Conservation (phyloP, 1,139 yeast species). For the Yamadazyma atlantica region DNA sequence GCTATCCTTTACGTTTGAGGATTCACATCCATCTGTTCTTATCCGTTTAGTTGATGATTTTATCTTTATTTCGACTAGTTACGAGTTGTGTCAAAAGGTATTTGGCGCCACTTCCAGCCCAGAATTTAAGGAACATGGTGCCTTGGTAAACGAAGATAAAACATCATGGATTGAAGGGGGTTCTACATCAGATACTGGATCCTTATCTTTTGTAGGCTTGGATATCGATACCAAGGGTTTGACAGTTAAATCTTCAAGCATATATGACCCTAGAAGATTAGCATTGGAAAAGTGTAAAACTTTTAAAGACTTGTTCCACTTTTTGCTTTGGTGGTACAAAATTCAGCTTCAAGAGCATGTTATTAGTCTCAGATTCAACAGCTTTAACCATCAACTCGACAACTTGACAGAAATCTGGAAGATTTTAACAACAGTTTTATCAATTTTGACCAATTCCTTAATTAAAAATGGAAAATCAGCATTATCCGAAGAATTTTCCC, state of each 20-base stretch:
- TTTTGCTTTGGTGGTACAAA: slow-evolving; percentile 18
- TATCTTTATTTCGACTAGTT: slow-evolving; percentile 54
- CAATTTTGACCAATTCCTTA: slow-evolving; percentile 1
- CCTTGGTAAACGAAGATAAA: slow-evolving; percentile 57
- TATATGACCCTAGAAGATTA: slow-evolving; percentile 11
- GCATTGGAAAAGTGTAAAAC: slow-evolving; percentile 17
- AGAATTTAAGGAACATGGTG: slow-evolving; percentile 54
- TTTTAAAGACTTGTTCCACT: slow-evolving; percentile 14
- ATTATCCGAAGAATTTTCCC: slow-evolving; percentile 4
- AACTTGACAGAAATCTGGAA: slow-evolving; percentile 15
- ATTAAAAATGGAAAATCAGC: background rate
- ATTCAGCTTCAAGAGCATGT: slow-evolving; percentile 15
- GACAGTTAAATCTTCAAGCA: slow-evolving; percentile 9
- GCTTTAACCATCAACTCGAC: slow-evolving; percentile 8
- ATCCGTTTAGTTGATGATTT: slow-evolving; percentile 87
- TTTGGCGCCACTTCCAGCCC: slow-evolving; percentile 20
- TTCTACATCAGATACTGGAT: background rate
- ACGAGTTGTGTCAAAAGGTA: slow-evolving; percentile 20
- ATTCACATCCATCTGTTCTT: slow-evolving; percentile 34
- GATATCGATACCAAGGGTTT: slow-evolving; percentile 22
- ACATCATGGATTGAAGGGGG: slow-evolving; percentile 28
- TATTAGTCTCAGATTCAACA: slow-evolving; percentile 11
- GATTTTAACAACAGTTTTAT: slow-evolving; percentile 11
- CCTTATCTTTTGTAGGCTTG: slow-evolving; percentile 34
- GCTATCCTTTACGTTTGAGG: slow-evolving; percentile 27